Evolutionary conservation across 139 green algal species (phyloP).

Genomic region (Coelastrella sp.): DNA sequence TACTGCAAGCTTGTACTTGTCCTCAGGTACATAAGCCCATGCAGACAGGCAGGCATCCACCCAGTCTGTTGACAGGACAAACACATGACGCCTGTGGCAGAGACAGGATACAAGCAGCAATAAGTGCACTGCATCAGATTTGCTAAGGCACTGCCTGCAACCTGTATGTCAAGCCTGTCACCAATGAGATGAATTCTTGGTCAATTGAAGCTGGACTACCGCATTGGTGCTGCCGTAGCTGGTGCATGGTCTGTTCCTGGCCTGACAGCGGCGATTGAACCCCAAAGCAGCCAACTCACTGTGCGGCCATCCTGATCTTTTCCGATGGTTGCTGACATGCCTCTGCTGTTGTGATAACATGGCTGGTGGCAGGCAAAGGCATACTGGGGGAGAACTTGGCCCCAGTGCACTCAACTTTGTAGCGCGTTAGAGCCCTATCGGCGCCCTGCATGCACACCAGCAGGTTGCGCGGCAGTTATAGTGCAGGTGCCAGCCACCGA

Average conservation of each 20-base stretch:
- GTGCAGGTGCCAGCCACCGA: not conserved
- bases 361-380: not conserved
- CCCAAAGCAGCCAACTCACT: not conserved
- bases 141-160: not conserved
- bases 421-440: conserved; percentile 20
- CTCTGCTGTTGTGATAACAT: conserved; percentile 23
- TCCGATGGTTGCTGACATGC: conserved; percentile 1
- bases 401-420: conserved; percentile 44
- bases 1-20: not conserved
- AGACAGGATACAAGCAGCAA: conserved; percentile 5
- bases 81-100: conserved; percentile 22
- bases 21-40: conserved; percentile 30
- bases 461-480: not conserved
- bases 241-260: no score
- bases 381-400: conserved; percentile 8
- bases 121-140: not conserved
- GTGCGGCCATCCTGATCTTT: conserved; percentile 27
- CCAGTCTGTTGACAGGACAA: conserved; percentile 1
- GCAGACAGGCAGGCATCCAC: conserved; percentile 20
- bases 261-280: no score
- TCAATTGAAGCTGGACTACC: no score
- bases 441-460: not conserved
- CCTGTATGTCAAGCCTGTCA: not conserved
- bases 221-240: no score
- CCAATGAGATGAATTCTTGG: no score